Conservation (phyloP, 208 protist genomes). For the Trypanosoma boissoni region DNA sequence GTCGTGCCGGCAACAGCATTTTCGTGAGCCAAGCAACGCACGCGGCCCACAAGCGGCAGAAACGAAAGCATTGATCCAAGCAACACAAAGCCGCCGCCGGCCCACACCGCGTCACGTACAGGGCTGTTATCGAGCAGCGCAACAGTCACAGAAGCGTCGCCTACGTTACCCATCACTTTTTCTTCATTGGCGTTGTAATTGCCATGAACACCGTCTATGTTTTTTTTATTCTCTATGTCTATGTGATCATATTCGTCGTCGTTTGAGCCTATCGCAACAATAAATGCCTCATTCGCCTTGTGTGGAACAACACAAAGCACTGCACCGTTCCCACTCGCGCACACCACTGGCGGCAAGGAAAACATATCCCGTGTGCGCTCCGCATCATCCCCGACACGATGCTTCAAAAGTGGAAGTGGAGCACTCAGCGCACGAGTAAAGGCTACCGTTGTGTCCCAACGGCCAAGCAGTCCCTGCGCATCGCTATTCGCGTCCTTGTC, state of each 20-base stretch:
- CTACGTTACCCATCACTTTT: too few species aligned
- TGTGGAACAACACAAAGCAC: constrained; percentile 14
- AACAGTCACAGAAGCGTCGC: too few species aligned
- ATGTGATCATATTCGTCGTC: too few species aligned
- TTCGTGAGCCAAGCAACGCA: background rate
- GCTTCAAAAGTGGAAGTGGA: too few species aligned
- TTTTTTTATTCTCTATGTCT: too few species aligned
- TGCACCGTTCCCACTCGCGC: constrained; percentile 18
- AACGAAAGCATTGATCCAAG: constrained; percentile 22
- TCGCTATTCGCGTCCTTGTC: too few species aligned
- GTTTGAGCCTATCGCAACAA: constrained; percentile 12
- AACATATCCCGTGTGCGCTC: background rate
- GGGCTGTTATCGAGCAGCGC: constrained; percentile 1
- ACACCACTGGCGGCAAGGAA: background rate
- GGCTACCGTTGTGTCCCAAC: background rate
- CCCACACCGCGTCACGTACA: constrained; percentile 18
- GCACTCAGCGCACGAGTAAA: background rate
- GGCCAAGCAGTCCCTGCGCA: background rate
- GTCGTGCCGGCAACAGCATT: background rate
- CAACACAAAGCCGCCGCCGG: too few species aligned
- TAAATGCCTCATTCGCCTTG: constrained; percentile 7
- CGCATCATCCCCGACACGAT: background rate
- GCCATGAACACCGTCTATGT: too few species aligned
- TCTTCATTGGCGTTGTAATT: too few species aligned
- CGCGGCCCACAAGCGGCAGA: constrained; percentile 9